These are phyloP conservation scores for Fusarium sp. DNA, from an alignment of 2,329 filamentous ascomycete species.

Conservation along the genomic window DNA sequence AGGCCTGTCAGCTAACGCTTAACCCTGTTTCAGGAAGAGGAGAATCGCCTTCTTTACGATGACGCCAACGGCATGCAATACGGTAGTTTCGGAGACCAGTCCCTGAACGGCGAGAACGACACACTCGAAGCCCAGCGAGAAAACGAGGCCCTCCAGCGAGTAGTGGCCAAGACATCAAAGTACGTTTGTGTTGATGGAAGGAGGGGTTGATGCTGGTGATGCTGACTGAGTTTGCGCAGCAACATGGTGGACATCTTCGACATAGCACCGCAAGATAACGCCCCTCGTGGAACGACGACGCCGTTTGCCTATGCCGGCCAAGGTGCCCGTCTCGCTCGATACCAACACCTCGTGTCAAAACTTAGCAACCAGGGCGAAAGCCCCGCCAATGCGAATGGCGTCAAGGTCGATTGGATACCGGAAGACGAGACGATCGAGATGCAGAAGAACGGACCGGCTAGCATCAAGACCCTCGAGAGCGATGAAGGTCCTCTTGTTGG, in stretches of 20 bases:
- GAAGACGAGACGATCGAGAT: slow-evolving; percentile 60
- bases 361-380: slow-evolving; percentile 58
- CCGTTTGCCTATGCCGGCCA: slow-evolving; percentile 62
- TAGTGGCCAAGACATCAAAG: slow-evolving; percentile 71
- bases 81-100: slow-evolving; percentile 67
- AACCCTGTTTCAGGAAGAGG: slow-evolving; percentile 58
- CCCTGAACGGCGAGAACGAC: slow-evolving; percentile 63
- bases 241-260: slow-evolving; percentile 74
- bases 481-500: slow-evolving; percentile 60
- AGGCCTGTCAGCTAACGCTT: slow-evolving; percentile 13
- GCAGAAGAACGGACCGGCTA: slow-evolving; percentile 50
- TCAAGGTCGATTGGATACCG: slow-evolving; percentile 63
- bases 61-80: slow-evolving; percentile 67
- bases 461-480: slow-evolving; percentile 47
- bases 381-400: slow-evolving; percentile 47
- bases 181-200: slow-evolving; percentile 47
- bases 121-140: slow-evolving; percentile 69
- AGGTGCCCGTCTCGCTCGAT: slow-evolving; percentile 63
- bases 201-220: neutral
- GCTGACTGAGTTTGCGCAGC: slow-evolving; percentile 49
- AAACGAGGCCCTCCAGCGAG: slow-evolving; percentile 68
- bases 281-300: slow-evolving; percentile 47
- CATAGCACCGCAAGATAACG: slow-evolving; percentile 62
- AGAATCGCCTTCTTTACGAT: slow-evolving; percentile 66
- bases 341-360: slow-evolving; percentile 68